Conservation (phyloP, 495 filamentous ascomycete genomes). For the Entonaema liquescens region DNA sequence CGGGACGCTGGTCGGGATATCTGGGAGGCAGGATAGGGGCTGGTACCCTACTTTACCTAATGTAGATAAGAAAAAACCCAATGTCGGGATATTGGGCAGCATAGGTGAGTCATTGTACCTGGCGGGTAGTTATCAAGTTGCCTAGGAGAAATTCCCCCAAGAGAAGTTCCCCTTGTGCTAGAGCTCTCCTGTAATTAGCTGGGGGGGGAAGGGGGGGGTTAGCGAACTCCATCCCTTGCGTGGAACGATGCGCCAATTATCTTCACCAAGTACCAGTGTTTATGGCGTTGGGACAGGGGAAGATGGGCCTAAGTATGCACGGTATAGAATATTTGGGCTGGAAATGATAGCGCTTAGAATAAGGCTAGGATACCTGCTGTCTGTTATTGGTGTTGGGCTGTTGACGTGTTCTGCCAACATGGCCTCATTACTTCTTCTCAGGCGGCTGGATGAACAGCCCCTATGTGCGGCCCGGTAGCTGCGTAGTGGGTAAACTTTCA, state of each 20-base stretch:
- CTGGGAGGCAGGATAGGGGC: background rate
- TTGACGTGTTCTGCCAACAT: no score
- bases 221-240: slow-evolving; percentile 27
- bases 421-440: no score
- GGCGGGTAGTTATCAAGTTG: background rate
- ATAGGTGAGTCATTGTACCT: background rate
- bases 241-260: slow-evolving; percentile 9
- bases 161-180: no score
- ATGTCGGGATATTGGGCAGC: background rate
- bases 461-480: no score
- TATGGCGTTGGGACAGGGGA: background rate
- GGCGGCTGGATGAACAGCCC: no score
- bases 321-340: background rate
- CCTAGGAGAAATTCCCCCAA: no score
- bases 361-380: no score
- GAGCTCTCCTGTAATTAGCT: background rate
- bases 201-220: background rate
- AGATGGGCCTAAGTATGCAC: background rate
- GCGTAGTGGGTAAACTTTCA: no score
- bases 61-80: background rate
- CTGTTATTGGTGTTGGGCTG: no score
- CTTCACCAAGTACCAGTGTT: background rate
- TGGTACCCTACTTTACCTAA: background rate
- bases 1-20: background rate
- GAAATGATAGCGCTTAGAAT: no score